Evolutionary conservation across 257 asterid species (phyloP).

Genomic region (Craterostigma plantagineum): DNA sequence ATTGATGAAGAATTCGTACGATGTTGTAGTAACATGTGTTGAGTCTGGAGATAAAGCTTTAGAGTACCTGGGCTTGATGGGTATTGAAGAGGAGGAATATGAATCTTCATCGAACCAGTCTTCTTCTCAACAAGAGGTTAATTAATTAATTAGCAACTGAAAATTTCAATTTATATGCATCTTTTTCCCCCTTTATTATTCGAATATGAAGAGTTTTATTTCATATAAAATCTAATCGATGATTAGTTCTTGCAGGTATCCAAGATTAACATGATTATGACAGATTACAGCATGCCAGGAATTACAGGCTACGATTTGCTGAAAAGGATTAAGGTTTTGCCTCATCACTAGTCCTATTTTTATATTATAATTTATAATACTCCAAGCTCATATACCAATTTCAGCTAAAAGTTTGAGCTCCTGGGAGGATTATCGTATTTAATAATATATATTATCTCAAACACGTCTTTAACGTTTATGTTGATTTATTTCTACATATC

Average conservation of each 20-base stretch:
- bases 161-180: background rate
- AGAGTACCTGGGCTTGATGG: conserved; percentile 31
- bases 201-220: background rate
- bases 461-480: too few relatives aligned
- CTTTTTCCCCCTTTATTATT: too few relatives aligned
- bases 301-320: conserved; percentile 49
- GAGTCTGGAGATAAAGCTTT: conserved; percentile 55
- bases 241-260: conserved; percentile 18
- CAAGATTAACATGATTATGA: conserved; percentile 40
- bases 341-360: too few relatives aligned
- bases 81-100: conserved; percentile 14
- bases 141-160: background rate
- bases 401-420: too few relatives aligned
- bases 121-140: conserved; percentile 11
- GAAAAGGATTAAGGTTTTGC: conserved; percentile 36
- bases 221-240: background rate
- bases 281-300: conserved; percentile 65
- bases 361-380: too few relatives aligned
- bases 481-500: conserved; percentile 1
- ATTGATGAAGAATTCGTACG: background rate
- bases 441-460: too few relatives aligned
- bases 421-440: too few relatives aligned
- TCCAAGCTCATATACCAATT: too few relatives aligned
- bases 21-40: conserved; percentile 46
- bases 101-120: conserved; percentile 7